Evolutionary conservation across 169 alveolate genomes (phyloP), one percentile per base, ranked within the genome.

Genomic region (Plasmodium ovale): DNA sequence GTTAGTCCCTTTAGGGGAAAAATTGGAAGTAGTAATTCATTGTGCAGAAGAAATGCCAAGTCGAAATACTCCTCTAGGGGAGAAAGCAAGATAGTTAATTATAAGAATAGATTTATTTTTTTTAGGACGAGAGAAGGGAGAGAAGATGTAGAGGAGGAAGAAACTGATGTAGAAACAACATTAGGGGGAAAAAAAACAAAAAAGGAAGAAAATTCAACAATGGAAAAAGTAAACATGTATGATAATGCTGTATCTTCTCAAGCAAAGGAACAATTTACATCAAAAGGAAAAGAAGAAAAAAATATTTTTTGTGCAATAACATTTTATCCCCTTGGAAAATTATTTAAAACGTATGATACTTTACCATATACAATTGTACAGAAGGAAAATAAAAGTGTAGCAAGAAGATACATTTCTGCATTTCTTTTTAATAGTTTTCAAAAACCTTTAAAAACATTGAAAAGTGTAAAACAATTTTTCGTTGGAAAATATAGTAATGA

Each of bases 381-480:
- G 1, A 69, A 69, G 21, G 49, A 49, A 5, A 31, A 49, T 47
- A 5, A 12, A 51, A 47, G 14, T 25, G 4, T 27, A 9, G 47
- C 39, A 9, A 58, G 7, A n/a, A 49, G 37, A 1, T 35, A 74
- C 37, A 59, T 72, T 5, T 72, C 87, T 42, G 47, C 54, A 27
- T 60, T 64, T 3, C 74, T 74, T 37, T 35, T 65, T 53, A 27
- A 47, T 54, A 64, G 88, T 19, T 60, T 74, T 14, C 69, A 42
- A 19, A 62, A 65, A 44, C 72, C 88, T 12, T 74, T 60, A 53
- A 74, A 54, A 51, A 74, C 88, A 16, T 53, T 74, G 16, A 59
- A 74, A 33, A 74, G 88, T 51, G 88, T 74, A 14, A 74, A 74
- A 31, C 77, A 74, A n/a, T 74, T 74, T 68, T 74, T 74, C 29